Base-by-base conservation (phyloP, 495 filamentous ascomycete genomes). In the Trichoderma gamsii region DNA sequence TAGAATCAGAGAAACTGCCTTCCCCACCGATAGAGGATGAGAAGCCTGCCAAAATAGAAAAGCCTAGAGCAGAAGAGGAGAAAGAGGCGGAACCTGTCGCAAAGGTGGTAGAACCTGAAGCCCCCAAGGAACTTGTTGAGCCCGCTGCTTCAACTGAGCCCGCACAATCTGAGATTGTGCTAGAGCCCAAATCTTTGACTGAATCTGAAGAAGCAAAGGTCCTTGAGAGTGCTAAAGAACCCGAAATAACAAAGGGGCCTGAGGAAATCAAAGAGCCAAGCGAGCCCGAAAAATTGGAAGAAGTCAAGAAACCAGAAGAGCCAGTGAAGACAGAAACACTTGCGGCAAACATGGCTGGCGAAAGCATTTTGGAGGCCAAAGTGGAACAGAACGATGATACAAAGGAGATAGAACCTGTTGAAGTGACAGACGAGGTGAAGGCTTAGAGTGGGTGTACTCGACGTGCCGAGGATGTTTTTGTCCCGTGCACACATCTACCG, bases 321-420 rank as follows among this genome's bases (percentile, higher is more conserved):
- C 74, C 56, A 3, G 56, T 69, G 5, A 77, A 77, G 63, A 35
- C 23, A 65, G 35, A 32, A 71, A 75, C 82, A 1, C 72, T 87
- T 4, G 83, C 78, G 66, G 83, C 83, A 66, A 87, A 87, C 69
- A 81, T 76, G n/a, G 83, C 86, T 13, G 86, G 85, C 51, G 86
- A 87, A 73, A 74, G 82, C 1, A 74, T 83, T 32, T 67, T 82
- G 51, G 71, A 75, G 68, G 80, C 80, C 63, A 72, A 74, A 23
- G 69, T 81, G 65, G 70, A 77, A 69, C 76, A 78, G 70, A 72
- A 74, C 29, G 75, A 70, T 16, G 68, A 74, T 2, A 65, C 71
- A 5, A 72, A 76, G 56, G 70, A 74, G 64, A 78, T 78, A 46
- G 76, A 79, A 70, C 73, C 73, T 5, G 75, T 74, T 18, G 73